Evolutionary conservation across 805 yeast species (phyloP), one percentile per base, ranked within the genome.

Genomic region (Saccharomyces kudriavzevii): DNA sequence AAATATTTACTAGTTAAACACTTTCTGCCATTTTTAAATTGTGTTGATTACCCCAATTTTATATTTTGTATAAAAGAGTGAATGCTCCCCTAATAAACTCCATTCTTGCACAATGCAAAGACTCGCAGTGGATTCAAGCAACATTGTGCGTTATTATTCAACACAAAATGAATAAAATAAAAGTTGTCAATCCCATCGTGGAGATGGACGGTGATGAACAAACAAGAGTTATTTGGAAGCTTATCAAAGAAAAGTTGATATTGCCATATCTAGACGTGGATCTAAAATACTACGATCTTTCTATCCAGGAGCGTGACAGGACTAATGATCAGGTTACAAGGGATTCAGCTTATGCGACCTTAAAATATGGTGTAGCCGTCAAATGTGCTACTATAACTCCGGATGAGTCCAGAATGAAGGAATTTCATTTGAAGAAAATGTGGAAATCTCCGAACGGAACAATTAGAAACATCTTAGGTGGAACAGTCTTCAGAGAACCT

Each of bases 391-490:
- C 92, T 14, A 87, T 87, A 62, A 87, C 92, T 1, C 94, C 92
- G 2, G 92, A 87, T 69, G 92, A 87, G 68, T 82, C 80, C 25
- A 77, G 94, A 69, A 92, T 87, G 48, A 74, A 82, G 65, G 94
- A 87, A 70, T 87, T 85, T 60, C 72, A 74, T 49, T 75, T 87
- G 68, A 83, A 83, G 65, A 80, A 87, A 66, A 87, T 87, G 94
- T 87, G 92, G 91, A 77, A 82, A 52, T 86, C 92, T 20, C 94
- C 94, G 59, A 87, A 87, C 66, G 94, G 94, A 59, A 86, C 94
- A 28, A 84, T 87, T 61, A 79, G 94, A 75, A 87, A 87, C 70
- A 85, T 86, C 52, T 70, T 87, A 57, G 88, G 87, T 40, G 94
- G 94, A 61, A 87, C 92, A 26, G 92, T 87, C 30, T 87, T 87